Evolutionary conservation across 2,329 filamentous ascomycete species (phyloP).

Genomic region (Beauveria pseudobassiana): DNA sequence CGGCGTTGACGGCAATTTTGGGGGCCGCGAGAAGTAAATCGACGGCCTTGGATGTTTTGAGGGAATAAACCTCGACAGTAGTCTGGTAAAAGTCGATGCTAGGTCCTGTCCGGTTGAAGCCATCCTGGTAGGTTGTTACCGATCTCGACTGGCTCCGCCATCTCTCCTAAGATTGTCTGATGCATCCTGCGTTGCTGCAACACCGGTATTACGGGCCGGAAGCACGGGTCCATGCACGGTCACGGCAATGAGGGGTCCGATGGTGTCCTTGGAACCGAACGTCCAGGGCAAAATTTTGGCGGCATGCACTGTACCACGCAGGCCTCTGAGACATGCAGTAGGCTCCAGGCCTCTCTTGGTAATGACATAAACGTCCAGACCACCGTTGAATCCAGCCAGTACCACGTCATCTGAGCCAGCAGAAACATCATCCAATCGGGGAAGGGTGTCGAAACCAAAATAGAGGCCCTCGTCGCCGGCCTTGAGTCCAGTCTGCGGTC

Average conservation of each 20-base stretch:
- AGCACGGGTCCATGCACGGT: constrained; percentile 71
- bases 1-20: constrained; percentile 49
- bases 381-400: constrained; percentile 72
- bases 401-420: constrained; percentile 55
- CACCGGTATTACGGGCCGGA: constrained; percentile 23
- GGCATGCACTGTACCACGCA: constrained; percentile 71
- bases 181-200: constrained; percentile 25
- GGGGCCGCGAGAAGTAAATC: constrained; percentile 67
- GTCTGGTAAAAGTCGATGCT: constrained; percentile 67
- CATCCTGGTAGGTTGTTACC: constrained; percentile 30
- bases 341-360: constrained; percentile 64
- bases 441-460: constrained; percentile 72
- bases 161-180: constrained; percentile 34
- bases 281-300: constrained; percentile 77
- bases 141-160: constrained; percentile 33
- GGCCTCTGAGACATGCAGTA: constrained; percentile 63
- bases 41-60: constrained; percentile 65
- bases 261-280: constrained; percentile 42
- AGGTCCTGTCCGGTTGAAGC: constrained; percentile 25
- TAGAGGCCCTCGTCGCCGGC: constrained; percentile 66
- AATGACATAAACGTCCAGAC: constrained; percentile 67
- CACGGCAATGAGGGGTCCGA: constrained; percentile 69
- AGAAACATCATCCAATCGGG: constrained; percentile 30
- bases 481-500: constrained; percentile 45
- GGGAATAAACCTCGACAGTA: constrained; percentile 79